Conservation (phyloP, 163 green algal species). For the Coccomyxa subellipsoidea region DNA sequence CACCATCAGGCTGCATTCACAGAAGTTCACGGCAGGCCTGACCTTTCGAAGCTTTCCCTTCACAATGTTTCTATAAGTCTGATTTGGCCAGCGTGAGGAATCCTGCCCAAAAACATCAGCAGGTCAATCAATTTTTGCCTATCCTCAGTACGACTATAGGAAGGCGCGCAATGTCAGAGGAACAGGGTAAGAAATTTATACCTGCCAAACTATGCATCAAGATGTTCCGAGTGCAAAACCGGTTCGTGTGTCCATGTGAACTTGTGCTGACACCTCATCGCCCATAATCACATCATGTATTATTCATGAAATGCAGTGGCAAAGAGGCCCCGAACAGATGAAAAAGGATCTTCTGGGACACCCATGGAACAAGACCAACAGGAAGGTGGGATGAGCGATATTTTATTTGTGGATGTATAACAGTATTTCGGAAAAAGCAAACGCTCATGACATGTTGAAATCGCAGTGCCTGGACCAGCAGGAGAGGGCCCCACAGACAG, state of each 20-base stretch:
- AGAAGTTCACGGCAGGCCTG: too few species aligned
- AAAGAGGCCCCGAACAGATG: background rate
- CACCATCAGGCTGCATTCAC: too few species aligned
- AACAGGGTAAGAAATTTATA: background rate
- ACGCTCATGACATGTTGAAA: background rate
- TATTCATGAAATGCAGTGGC: background rate
- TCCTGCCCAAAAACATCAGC: too few species aligned
- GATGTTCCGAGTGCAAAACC: too few species aligned
- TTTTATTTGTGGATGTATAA: background rate
- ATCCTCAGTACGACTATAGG: too few species aligned
- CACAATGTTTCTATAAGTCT: too few species aligned
- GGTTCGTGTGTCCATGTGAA: too few species aligned
- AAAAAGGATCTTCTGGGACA: background rate
- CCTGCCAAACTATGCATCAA: background rate
- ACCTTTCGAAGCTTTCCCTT: too few species aligned
- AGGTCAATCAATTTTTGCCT: too few species aligned
- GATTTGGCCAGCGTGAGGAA: too few species aligned
- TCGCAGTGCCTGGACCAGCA: background rate
- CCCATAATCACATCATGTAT: background rate
- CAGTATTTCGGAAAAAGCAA: background rate
- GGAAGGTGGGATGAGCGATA: background rate
- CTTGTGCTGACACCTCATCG: too few species aligned
- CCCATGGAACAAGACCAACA: background rate
- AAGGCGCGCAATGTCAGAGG: background rate
- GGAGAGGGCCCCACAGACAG: background rate